A percentile compares a stretch with the other conserved stretches of the same genome.
These are phyloP conservation scores for Leccinellum luteum DNA, from an alignment of 768 basidiomycete genomes.

Conservation along the genomic window DNA sequence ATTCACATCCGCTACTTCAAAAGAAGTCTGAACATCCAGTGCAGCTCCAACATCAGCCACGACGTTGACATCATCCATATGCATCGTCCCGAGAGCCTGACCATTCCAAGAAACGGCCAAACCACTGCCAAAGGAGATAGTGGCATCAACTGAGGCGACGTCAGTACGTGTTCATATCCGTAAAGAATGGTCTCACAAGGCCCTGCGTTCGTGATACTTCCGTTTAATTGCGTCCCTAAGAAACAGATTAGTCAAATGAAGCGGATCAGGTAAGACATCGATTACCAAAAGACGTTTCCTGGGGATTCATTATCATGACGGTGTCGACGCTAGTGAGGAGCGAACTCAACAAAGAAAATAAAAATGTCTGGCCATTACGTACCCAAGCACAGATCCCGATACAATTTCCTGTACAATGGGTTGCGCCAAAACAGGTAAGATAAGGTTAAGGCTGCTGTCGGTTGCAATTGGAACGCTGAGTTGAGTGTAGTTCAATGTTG, in stretches of 20 bases:
- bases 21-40: slow-evolving; percentile 52
- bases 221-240: slow-evolving; percentile 51
- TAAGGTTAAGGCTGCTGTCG: slow-evolving; percentile 57
- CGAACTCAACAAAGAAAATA: background rate
- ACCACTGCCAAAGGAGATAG: slow-evolving; percentile 61
- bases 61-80: slow-evolving; percentile 57
- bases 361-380: background rate
- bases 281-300: slow-evolving; percentile 56
- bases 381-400: slow-evolving; percentile 55
- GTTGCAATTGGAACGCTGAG: slow-evolving; percentile 53
- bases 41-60: slow-evolving; percentile 62
- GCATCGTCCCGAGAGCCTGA: slow-evolving; percentile 53
- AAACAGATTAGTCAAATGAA: slow-evolving; percentile 2
- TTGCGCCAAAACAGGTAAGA: slow-evolving; percentile 66
- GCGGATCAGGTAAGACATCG: background rate
- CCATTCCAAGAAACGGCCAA: slow-evolving; percentile 61
- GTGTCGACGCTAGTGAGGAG: slow-evolving; percentile 46
- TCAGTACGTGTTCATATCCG: slow-evolving; percentile 3
- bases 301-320: slow-evolving; percentile 59
- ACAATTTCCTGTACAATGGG: slow-evolving; percentile 77
- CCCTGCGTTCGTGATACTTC: slow-evolving; percentile 65
- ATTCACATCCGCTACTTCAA: slow-evolving; percentile 55
- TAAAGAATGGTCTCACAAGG: slow-evolving; percentile 52
- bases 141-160: slow-evolving; percentile 53
- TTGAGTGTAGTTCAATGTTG: slow-evolving; percentile 62